Base-by-base conservation (phyloP, 2,329 filamentous ascomycete species). In the Colletotrichum coccodes region DNA sequence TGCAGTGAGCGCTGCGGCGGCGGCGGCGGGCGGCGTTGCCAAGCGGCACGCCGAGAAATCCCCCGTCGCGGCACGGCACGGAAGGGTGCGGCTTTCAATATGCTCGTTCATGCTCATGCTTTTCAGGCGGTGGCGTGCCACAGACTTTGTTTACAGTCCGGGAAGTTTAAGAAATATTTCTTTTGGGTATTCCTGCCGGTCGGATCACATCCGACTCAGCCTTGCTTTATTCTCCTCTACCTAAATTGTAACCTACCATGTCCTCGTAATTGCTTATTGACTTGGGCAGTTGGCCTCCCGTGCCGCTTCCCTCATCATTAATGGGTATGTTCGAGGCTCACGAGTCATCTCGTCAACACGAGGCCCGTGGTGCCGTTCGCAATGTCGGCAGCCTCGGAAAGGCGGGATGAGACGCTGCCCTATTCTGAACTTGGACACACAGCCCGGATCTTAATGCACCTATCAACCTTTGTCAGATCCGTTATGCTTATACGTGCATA, bases 51-150 rank as follows among this genome's bases (percentile, higher is more conserved):
- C n/a, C n/a, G n/a, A n/a, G n/a, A n/a, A n/a, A n/a, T 12, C 28
- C n/a, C 38, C 50, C 53, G 30, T 52, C 26, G 49, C 56, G 57
- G 63, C 63, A 50, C 63, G 63, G 63, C 63, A 67, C 63, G 63
- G 38, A 49, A 56, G 36, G 63, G 30, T 3, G 30, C n/a, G 18
- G n/a, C 32, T 30, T 34, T 7, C n/a, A 46, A 46, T 23, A 9
- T 32, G 54, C 28, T 32, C 23, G n/a, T 34, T 58, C 38, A 40
- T 28, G 50, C 36, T 60, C 11, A 50, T 21, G 28, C 23, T 21
- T 26, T n/a, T n/a, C n/a, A n/a, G n/a, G n/a, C n/a, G n/a, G n/a
- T n/a, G n/a, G n/a, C 47, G 30, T 30, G 14, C 26, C 23, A 49
- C 30, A 26, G 21, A 12, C 44, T 16, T 9, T 26, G 44, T 26